Percentiles rank a stretch among this genome's conserved stretches.
Evolutionary conservation across 371 early-diverging fungal genomes (phyloP).

Genomic region (Zopfochytrium polystomum): DNA sequence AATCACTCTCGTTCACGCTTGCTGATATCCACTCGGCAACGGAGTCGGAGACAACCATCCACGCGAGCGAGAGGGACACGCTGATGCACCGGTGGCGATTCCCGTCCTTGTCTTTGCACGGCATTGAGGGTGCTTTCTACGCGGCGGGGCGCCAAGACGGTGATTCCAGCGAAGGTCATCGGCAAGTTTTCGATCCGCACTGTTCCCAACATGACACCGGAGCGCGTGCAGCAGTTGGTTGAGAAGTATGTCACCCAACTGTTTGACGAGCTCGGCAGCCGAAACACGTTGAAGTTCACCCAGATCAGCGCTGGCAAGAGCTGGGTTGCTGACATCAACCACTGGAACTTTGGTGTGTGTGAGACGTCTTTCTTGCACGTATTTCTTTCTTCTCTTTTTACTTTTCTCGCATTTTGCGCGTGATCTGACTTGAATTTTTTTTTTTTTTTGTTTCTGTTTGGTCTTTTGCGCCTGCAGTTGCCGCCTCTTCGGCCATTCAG

Average conservation of each 20-base stretch:
- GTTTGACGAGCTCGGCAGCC: slow-evolving; percentile 83
- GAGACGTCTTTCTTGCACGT: background rate
- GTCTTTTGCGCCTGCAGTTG: slow-evolving; percentile 66
- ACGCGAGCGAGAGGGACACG: slow-evolving; percentile 66
- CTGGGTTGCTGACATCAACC: slow-evolving; percentile 89
- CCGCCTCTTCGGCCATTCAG: slow-evolving; percentile 86
- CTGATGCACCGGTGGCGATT: slow-evolving; percentile 85
- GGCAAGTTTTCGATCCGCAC: slow-evolving; percentile 95
- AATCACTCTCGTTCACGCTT: slow-evolving; percentile 75
- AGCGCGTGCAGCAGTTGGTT: slow-evolving; percentile 71
- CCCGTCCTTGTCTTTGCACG: slow-evolving; percentile 94
- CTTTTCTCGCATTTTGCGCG: slow-evolving; percentile 38
- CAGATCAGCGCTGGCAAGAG: slow-evolving; percentile 84
- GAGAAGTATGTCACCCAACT: slow-evolving; percentile 68
- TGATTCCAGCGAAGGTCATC: slow-evolving; percentile 91
- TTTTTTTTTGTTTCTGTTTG: too few species aligned
- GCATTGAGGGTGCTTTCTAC: slow-evolving; percentile 95
- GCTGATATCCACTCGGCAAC: slow-evolving; percentile 76
- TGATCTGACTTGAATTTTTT: too few species aligned
- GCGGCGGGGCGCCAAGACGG: slow-evolving; percentile 91
- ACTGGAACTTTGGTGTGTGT: slow-evolving; percentile 80
- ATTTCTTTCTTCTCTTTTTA: slow-evolving; percentile 4
- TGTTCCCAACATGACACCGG: slow-evolving; percentile 84
- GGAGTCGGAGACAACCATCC: slow-evolving; percentile 75
- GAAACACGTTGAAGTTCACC: slow-evolving; percentile 72